Base-by-base conservation (phyloP, 2,329 filamentous ascomycete genomes). In the Hypomyces rosellus region DNA sequence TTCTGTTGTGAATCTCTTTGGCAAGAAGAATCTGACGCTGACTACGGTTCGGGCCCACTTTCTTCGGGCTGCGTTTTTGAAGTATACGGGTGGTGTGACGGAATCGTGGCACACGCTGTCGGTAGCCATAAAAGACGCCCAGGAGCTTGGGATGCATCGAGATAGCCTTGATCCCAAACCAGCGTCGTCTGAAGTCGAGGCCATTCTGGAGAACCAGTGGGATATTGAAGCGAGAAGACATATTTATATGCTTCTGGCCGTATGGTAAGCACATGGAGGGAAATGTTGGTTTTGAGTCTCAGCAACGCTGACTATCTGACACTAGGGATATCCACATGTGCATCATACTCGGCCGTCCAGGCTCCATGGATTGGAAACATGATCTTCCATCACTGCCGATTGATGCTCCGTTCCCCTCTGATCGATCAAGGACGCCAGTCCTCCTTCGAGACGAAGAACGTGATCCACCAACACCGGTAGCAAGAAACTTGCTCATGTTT, bases 81-180 rank as follows among this genome's bases (percentile, higher is more conserved):
- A 84, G 62, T 81, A 78, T 56, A 75, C 72, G 8, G 80, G 76
- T 11, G 72, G 78, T 58, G 76, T 84, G 13, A 78, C 78, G 0
- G 81, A 84, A 57, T 71, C 77, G 74, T 81, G 77, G 76, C 77
- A 81, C 59, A 71, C 72, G 1, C 69, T 84, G 30, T 76, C 77
- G 1, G 70, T 73, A 18, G 75, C 77, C 1, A 82, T 84, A 49
- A 70, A 78, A 38, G 80, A 84, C 59, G 81, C 79, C 0, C 81
- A 84, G 59, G 81, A 84, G 56, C 74, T 84, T 38, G 81, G 80
- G 12, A 67, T 85, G 57, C 76, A 85, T 55, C 71, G 75, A 12
- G 74, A 79, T 54, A 70, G 67, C 34, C 64, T 75, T 25, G 77
- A 81, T 54, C 77, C 77, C 0, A 72, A 73, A 45, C 74, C 76